phyloP scores from a whole-genome alignment of 176 grass and related monocot species.

The Thalia dealbata region DNA sequence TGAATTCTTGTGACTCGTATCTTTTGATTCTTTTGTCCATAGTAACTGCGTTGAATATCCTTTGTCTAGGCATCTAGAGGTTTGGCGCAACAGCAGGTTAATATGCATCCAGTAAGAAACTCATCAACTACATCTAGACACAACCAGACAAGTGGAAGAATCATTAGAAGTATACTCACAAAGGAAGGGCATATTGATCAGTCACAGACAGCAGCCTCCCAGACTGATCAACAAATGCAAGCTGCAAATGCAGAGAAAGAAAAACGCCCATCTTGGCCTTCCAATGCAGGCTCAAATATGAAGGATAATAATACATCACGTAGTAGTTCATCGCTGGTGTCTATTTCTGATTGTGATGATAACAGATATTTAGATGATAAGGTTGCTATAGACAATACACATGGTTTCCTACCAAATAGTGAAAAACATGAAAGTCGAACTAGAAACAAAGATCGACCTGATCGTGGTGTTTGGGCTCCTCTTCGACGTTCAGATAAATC shows the following conservation, averaged over 20 bases:
- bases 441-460: slow-evolving; percentile 83
- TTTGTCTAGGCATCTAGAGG: slow-evolving; percentile 40
- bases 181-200: slow-evolving; percentile 38
- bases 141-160: slow-evolving; percentile 52
- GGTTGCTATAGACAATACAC: slow-evolving; percentile 25
- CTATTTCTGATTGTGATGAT: slow-evolving; percentile 52
- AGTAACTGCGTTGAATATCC: slow-evolving; percentile 4
- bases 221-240: slow-evolving; percentile 42
- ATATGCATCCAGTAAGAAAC: slow-evolving; percentile 28
- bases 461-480: slow-evolving; percentile 81
- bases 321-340: neutral
- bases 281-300: slow-evolving; percentile 29
- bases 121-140: slow-evolving; percentile 38
- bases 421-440: slow-evolving; percentile 67
- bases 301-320: slow-evolving; percentile 37
- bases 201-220: slow-evolving; percentile 26
- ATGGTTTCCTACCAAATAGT: slow-evolving; percentile 28
- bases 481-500: slow-evolving; percentile 64
- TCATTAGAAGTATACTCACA: slow-evolving; percentile 60
- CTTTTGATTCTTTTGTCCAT: slow-evolving; percentile 12
- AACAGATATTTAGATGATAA: slow-evolving; percentile 58
- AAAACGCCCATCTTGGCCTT: slow-evolving; percentile 43
- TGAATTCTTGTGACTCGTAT: slow-evolving; percentile 9
- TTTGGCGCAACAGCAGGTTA: slow-evolving; percentile 30
- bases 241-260: slow-evolving; percentile 43